Percentiles rank a stretch among this genome's conserved stretches.
Conservation (phyloP, 352 stramenopile species). For the Phytophthora multivora region DNA sequence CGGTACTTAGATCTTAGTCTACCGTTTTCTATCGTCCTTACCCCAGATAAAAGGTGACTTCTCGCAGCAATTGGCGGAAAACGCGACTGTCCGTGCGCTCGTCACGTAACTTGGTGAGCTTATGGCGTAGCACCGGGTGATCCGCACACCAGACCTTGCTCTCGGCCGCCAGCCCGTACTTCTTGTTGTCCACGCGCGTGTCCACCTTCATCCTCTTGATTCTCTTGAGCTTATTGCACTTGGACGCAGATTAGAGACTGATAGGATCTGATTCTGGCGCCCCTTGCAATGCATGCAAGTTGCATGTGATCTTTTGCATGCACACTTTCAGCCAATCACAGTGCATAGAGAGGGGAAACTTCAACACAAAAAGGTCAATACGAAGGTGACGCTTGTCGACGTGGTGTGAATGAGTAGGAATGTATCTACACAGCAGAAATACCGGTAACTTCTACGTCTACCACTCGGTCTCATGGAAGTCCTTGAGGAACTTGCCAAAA, state of each 20-base stretch:
- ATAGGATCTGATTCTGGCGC: conserved; percentile 4
- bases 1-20: neutral
- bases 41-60: conserved; percentile 98
- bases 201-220: conserved; percentile 60
- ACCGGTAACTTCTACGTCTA: conserved; percentile 30
- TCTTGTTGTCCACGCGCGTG: conserved; percentile 66
- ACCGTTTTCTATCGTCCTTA: conserved; percentile 57
- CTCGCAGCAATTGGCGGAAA: conserved; percentile 95
- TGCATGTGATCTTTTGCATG: conserved; percentile 11
- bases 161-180: conserved; percentile 61
- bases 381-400: conserved; percentile 1
- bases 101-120: conserved; percentile 97
- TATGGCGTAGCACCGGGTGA: conserved; percentile 94
- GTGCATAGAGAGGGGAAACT: conserved; percentile 11
- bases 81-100: conserved; percentile 91
- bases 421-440: conserved; percentile 13
- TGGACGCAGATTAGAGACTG: conserved; percentile 25
- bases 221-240: conserved; percentile 11
- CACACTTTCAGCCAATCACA: conserved; percentile 30
- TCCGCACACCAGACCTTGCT: conserved; percentile 86
- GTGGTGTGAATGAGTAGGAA: conserved; percentile 8
- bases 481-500: conserved; percentile 89
- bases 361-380: conserved; percentile 19
- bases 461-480: conserved; percentile 91
- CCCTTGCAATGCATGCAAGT: too few relatives aligned